Conservation (phyloP, 805 yeast species). For the Millerago galiae region DNA sequence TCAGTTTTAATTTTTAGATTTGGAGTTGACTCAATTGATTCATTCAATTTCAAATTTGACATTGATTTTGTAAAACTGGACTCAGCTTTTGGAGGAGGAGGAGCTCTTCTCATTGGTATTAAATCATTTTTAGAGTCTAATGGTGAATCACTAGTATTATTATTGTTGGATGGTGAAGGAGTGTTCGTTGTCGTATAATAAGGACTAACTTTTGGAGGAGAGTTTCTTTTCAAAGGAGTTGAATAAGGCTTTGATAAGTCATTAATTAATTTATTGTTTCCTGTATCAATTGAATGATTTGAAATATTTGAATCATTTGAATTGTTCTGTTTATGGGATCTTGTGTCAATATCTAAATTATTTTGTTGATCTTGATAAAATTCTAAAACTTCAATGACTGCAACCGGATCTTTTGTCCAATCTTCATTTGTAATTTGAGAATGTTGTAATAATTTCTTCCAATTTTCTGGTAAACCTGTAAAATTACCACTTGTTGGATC, state of each 20-base stretch:
- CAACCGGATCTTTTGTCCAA: conserved; percentile 90
- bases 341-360: conserved; percentile 5
- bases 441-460: conserved; percentile 81
- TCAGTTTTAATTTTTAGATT: conserved; percentile 28
- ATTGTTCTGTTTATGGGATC: conserved; percentile 15
- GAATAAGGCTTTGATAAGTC: conserved; percentile 38
- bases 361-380: conserved; percentile 49
- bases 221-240: conserved; percentile 37
- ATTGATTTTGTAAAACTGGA: conserved; percentile 10
- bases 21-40: conserved; percentile 22
- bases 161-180: conserved; percentile 1
- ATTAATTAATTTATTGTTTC: conserved; percentile 25
- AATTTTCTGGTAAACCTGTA: conserved; percentile 89
- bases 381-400: conserved; percentile 86
- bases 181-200: conserved; percentile 14
- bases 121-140: conserved; percentile 22
- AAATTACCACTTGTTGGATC: conserved; percentile 82
- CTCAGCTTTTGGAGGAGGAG: conserved; percentile 40
- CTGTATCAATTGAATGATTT: conserved; percentile 16
- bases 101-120: conserved; percentile 49
- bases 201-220: conserved; percentile 30
- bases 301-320: conserved; percentile 20
- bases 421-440: conserved; percentile 90
- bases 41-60: conserved; percentile 9
- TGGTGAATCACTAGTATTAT: background rate